A percentile compares a stretch with the other conserved stretches of the same genome.
Evolutionary conservation across 805 yeast genomes (phyloP).

Genomic region (Zygosaccharomyces bailii): DNA sequence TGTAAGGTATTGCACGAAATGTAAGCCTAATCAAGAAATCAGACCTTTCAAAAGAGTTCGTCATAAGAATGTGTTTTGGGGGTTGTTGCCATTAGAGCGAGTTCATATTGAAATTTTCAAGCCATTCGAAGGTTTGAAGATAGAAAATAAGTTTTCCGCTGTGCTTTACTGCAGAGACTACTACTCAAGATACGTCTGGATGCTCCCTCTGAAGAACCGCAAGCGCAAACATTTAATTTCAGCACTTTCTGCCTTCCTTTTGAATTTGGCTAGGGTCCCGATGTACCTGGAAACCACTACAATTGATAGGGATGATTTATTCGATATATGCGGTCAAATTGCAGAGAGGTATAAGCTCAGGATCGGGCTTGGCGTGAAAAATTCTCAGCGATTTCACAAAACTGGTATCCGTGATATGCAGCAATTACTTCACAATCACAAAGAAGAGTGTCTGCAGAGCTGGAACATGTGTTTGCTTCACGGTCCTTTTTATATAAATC

Average conservation of each 20-base stretch:
- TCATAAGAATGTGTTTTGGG: slow-evolving; percentile 20
- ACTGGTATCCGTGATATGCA: slow-evolving; percentile 23
- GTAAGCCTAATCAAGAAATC: slow-evolving; percentile 23
- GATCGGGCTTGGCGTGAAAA: slow-evolving; percentile 31
- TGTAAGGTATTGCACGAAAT: slow-evolving; percentile 29
- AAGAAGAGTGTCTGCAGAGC: slow-evolving; percentile 24
- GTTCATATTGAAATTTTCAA: slow-evolving; percentile 31
- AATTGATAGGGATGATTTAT: slow-evolving; percentile 30
- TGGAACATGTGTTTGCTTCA: slow-evolving; percentile 30
- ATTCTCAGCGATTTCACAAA: slow-evolving; percentile 18
- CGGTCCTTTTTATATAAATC: slow-evolving; percentile 23
- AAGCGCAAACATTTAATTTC: slow-evolving; percentile 24
- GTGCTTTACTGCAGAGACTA: slow-evolving; percentile 31
- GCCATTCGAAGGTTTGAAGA: slow-evolving; percentile 24
- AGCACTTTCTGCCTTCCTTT: slow-evolving; percentile 18
- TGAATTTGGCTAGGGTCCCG: slow-evolving; percentile 27
- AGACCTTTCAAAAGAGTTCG: slow-evolving; percentile 16
- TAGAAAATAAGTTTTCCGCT: slow-evolving; percentile 31
- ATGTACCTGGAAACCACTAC: slow-evolving; percentile 31
- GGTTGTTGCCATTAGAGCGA: slow-evolving; percentile 28
- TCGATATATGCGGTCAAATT: slow-evolving; percentile 27
- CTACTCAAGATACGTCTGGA: slow-evolving; percentile 32
- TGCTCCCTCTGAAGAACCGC: slow-evolving; percentile 27
- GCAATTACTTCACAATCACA: slow-evolving; percentile 13
- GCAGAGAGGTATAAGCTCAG: slow-evolving; percentile 23